A percentile compares a stretch with the other conserved stretches of the same genome.
Conservation (phyloP, 1,284 basidiomycete genomes). For the Cerioporus squamosus region DNA sequence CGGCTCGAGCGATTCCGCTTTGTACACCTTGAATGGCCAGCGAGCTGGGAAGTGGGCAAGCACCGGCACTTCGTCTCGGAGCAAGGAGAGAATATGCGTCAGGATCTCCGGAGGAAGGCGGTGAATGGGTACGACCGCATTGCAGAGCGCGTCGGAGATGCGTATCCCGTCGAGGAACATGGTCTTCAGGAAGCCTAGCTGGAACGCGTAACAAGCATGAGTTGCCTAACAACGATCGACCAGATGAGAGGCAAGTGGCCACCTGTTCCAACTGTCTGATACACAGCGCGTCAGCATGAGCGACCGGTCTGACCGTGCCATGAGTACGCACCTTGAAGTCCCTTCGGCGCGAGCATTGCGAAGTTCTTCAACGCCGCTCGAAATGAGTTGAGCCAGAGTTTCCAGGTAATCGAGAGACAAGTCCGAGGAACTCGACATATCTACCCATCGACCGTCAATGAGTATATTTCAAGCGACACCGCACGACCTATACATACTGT, state of each 20-base stretch:
- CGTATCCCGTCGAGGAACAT: background rate
- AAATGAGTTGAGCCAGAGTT: background rate
- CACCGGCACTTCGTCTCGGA: background rate
- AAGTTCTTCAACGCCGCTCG: background rate
- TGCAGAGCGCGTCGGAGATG: background rate
- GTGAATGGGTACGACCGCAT: background rate
- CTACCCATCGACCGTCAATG: too few species aligned
- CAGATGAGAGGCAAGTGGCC: background rate
- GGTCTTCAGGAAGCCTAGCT: background rate
- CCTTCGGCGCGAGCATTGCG: background rate
- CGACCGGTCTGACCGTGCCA: background rate
- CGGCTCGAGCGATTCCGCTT: background rate
- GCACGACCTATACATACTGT: too few species aligned
- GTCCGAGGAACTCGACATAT: too few species aligned
- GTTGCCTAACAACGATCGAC: background rate
- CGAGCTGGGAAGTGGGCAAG: background rate
- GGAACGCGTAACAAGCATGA: background rate
- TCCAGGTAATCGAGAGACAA: background rate
- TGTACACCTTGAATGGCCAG: background rate
- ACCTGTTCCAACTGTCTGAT: background rate
- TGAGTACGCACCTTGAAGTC: background rate
- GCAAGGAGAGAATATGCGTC: background rate
- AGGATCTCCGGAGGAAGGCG: slow-evolving; percentile 3
- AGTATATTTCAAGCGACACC: background rate
- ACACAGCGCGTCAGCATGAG: background rate